phyloP scores from a whole-genome alignment of 495 filamentous ascomycete genomes.

The Amorphotheca resinae region DNA sequence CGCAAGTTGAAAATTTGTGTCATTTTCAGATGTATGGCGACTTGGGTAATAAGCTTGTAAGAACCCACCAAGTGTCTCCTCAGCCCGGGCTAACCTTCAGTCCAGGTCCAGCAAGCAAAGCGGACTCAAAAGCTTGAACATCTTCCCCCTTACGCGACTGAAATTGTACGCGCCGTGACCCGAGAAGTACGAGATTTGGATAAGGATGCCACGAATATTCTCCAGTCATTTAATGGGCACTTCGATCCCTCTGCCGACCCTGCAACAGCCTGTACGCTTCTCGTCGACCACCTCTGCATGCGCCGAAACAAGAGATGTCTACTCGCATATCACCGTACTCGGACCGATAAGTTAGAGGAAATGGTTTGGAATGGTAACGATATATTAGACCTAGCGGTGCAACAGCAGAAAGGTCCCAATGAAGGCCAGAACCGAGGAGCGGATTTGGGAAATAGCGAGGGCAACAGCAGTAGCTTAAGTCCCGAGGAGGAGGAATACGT shows the following conservation, averaged over 20 bases:
- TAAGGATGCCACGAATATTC: conserved; percentile 68
- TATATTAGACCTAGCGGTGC: conserved; percentile 42
- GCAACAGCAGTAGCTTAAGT: conserved; percentile 63
- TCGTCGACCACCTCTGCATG: conserved; percentile 92
- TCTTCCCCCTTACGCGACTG: conserved; percentile 87
- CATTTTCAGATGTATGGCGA: conserved; percentile 88
- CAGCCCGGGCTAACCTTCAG: not conserved
- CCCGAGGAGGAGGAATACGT: conserved; percentile 98
- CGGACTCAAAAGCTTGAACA: conserved; percentile 78
- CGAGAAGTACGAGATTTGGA: conserved; percentile 92
- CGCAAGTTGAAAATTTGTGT: too few relatives aligned
- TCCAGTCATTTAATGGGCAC: conserved; percentile 67
- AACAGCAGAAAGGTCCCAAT: conserved; percentile 28
- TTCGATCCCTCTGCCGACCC: conserved; percentile 82
- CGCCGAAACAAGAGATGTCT: conserved; percentile 93
- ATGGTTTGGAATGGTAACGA: conserved; percentile 87
- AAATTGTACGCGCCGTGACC: conserved; percentile 75
- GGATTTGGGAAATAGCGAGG: conserved; percentile 33
- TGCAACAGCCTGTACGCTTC: conserved; percentile 70
- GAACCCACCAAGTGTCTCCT: not conserved
- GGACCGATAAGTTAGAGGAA: conserved; percentile 85
- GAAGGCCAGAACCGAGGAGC: conserved; percentile 23
- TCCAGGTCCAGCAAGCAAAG: conserved; percentile 91
- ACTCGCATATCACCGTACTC: conserved; percentile 83
- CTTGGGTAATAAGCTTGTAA: conserved; percentile 71